phyloP scores from a whole-genome alignment of 2,329 filamentous ascomycete genomes.

The Alternaria viburni region DNA sequence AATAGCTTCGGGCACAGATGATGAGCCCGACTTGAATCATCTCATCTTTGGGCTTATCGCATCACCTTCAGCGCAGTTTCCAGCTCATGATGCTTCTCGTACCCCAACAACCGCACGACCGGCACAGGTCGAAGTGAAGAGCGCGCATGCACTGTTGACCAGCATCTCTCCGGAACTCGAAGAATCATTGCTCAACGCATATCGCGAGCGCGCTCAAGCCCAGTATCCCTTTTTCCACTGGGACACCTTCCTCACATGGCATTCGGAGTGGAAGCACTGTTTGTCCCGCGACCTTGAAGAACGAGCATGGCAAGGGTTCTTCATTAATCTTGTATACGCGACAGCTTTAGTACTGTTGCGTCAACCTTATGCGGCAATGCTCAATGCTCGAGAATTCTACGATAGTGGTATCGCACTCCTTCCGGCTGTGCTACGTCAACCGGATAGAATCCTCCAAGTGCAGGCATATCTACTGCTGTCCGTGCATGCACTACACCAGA shows the following conservation, averaged over 20 bases:
- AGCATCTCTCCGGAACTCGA: constrained; percentile 16
- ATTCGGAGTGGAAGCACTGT: constrained; percentile 18
- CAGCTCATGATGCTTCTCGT: neutral
- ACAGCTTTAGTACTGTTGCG: constrained; percentile 21
- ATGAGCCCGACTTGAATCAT: constrained; percentile 16
- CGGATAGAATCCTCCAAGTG: constrained; percentile 20
- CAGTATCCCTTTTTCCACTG: constrained; percentile 28
- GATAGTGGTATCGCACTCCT: constrained; percentile 17
- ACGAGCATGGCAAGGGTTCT: constrained; percentile 26
- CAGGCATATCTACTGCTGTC: constrained; percentile 26
- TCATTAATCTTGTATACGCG: constrained; percentile 24
- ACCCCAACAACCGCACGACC: neutral
- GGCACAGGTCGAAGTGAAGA: neutral
- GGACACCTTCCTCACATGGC: constrained; percentile 22
- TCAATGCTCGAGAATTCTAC: constrained; percentile 19
- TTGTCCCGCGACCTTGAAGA: neutral
- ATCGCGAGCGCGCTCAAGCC: constrained; percentile 27
- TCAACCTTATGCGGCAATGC: constrained; percentile 4
- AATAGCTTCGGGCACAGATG: constrained; percentile 2
- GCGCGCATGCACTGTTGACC: constrained; percentile 12
- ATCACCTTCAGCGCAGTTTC: constrained; percentile 13
- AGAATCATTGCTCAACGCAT: constrained; percentile 15
- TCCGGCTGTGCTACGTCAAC: constrained; percentile 19
- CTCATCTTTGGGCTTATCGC: constrained; percentile 20
- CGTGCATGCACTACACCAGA: constrained; percentile 25